Base-by-base conservation (phyloP, 495 filamentous ascomycete genomes). In the Aspergillus sclerotiicarbonarius region DNA sequence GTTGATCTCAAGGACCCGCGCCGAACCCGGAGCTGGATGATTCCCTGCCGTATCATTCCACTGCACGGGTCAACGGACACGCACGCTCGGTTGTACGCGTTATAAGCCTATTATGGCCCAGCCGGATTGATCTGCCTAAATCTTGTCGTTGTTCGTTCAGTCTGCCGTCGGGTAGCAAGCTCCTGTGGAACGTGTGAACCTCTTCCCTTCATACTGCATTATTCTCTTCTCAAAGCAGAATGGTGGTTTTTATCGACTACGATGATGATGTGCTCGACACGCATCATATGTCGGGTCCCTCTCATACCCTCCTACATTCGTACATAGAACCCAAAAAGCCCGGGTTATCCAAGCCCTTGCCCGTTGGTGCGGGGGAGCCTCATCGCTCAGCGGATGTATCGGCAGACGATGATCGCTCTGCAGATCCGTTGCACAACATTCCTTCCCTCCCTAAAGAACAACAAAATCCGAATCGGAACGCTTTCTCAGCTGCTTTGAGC, bases 401-500 rank as follows among this genome's bases (percentile, higher is more conserved):
- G 7, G 62, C 55, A 0, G 57, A 63, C 21, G 53, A 62, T 19
- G 60, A 52, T 8, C 49, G 19, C 18, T 53, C 51, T 51, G 49
- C 55, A 33, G 54, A 55, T 56, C 39, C 31, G 21, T 55, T 51
- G 25, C 39, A 13, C 12, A 51, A 59, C 6, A 13, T 43, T 35
- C 54, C 55, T 61, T 61, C 44, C 67, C 60, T 58, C 55, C 62
- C 44, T 20, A 30, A 55, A 16, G 51, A 71, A 47, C 73, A 71
- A 58, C 76, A 81, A 51, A 84, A 84, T 73, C 83, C 78, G 45
- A 92, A 91, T 67, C 68, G 79, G 65, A 88, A 84, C 74, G 77
- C 79, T 54, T 87, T 93, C 76, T 88, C 90, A 31, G 81, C 84
- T 66, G 87, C 89, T 61, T 77, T 96, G 74, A 86, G 86, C 62